Conservation (phyloP, 2,329 filamentous ascomycete genomes). For the Colletotrichum caudatum region DNA sequence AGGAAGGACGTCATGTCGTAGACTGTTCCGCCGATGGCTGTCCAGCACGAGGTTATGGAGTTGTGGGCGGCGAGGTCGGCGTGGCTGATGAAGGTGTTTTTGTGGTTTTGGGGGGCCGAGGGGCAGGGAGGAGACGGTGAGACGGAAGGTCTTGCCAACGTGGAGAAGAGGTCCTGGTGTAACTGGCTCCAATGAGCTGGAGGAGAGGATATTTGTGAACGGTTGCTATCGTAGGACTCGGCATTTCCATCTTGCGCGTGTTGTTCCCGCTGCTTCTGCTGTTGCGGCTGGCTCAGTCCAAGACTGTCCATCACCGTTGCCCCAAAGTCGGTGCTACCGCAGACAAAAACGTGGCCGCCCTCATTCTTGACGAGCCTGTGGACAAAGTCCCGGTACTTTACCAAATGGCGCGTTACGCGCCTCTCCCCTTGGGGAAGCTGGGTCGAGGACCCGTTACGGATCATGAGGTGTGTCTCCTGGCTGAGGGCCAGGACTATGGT, state of each 20-base stretch:
- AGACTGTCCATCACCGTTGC: slow-evolving; percentile 24
- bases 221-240: background rate
- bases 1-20: slow-evolving; percentile 95
- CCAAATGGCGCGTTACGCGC: slow-evolving; percentile 19
- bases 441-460: slow-evolving; percentile 21
- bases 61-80: slow-evolving; percentile 34
- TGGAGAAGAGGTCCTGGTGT: slow-evolving; percentile 33
- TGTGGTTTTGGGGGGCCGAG: background rate
- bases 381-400: slow-evolving; percentile 13
- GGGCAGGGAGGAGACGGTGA: background rate
- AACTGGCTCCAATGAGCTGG: slow-evolving; percentile 18
- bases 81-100: slow-evolving; percentile 4
- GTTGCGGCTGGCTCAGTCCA: slow-evolving; percentile 10
- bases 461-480: slow-evolving; percentile 27
- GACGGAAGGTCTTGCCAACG: background rate
- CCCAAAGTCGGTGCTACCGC: slow-evolving; percentile 34
- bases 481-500: slow-evolving; percentile 30
- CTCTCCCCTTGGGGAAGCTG: slow-evolving; percentile 6
- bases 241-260: background rate
- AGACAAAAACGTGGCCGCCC: slow-evolving; percentile 33
- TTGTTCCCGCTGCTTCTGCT: slow-evolving; percentile 8
- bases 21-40: slow-evolving; percentile 86
- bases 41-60: slow-evolving; percentile 69
- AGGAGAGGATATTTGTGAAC: slow-evolving; percentile 9
- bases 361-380: slow-evolving; percentile 19